A percentile compares a stretch with the other conserved stretches of the same genome.
These are phyloP conservation scores for Litsea cubeba DNA, from an alignment of 164 flowering plant genomes.

Conservation along the genomic window DNA sequence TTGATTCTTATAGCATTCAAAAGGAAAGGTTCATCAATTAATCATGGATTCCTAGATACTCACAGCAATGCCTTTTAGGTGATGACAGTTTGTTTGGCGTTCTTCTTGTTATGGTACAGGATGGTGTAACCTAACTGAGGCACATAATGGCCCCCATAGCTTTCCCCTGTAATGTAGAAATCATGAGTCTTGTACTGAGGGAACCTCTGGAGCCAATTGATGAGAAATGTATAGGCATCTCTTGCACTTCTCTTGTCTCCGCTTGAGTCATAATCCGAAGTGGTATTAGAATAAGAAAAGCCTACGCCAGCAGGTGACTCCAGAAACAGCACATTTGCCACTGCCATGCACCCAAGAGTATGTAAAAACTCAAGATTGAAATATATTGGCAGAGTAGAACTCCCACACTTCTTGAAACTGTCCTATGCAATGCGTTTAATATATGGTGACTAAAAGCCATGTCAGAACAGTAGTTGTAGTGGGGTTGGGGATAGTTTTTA, in stretches of 20 bases:
- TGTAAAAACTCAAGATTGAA: neutral
- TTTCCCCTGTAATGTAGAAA: conserved; percentile 38
- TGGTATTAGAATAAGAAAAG: conserved; percentile 35
- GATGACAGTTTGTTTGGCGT: conserved; percentile 15
- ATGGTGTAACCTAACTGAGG: conserved; percentile 36
- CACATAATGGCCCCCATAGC: conserved; percentile 39
- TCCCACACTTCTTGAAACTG: too few species aligned
- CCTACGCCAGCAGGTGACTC: conserved; percentile 44
- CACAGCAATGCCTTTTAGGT: conserved; percentile 33
- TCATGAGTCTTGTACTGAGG: conserved; percentile 37
- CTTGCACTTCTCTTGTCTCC: conserved; percentile 34
- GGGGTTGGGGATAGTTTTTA: too few species aligned
- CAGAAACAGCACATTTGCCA: conserved; percentile 33
- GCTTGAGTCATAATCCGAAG: conserved; percentile 25
- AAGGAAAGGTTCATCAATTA: too few species aligned
- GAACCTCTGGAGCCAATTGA: conserved; percentile 37
- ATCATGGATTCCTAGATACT: neutral
- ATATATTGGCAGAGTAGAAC: too few species aligned
- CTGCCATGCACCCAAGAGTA: conserved; percentile 13
- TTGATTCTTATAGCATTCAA: too few species aligned
- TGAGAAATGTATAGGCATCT: conserved; percentile 29
- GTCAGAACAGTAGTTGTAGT: too few species aligned
- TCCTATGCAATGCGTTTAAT: too few species aligned
- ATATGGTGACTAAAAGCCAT: too few species aligned
- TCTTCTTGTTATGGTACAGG: conserved; percentile 13